Base-by-base conservation (phyloP, 2,329 filamentous ascomycete species). In the Didymella pinodella region DNA sequence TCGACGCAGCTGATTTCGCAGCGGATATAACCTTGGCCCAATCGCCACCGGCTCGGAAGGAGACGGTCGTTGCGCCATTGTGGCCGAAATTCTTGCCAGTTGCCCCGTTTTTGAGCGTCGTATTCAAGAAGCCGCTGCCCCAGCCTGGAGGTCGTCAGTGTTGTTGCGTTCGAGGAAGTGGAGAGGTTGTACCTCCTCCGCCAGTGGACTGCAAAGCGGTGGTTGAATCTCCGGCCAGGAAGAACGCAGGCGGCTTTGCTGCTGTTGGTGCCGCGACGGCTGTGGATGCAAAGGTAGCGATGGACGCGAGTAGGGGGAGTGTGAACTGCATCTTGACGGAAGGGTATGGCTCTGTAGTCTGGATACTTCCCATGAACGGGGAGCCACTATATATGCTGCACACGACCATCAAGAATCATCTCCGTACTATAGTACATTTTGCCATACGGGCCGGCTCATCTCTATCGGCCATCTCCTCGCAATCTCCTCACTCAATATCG, bases 81-180 rank as follows among this genome's bases (percentile, higher is more conserved):
- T 84, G 81, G 18, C 82, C 86, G 34, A 81, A 79, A 66, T 89
- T 88, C 36, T 80, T 73, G 7, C 85, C 86, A 38, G 75, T 75
- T 0, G 85, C 84, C 0, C 81, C 80, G 2, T 70, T 64, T 16
- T 74, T 71, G 0, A 89, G 75, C 1, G 78, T 77, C 0, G 78
- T 77, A 25, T 74, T 73, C 4, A 88, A 72, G 66, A 88, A 85
- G 0, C 85, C 86, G 54, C 85, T 75, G 20, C 85, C 85, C 85
- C 85, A 88, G 40, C 78, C 85, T 50, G 62, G 58, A 31, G 1
- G 40, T 56, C 10, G 36, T 64, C 8, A 62, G 51, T 48, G 10
- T 18, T 20, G 31, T 48, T 26, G 46, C 6, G 46, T 2, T n/a
- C 10, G 31, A 10, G 22, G 41, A 6, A 6, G 3, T 26, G 22